Percentiles rank a stretch among this genome's conserved stretches.
phyloP scores from a whole-genome alignment of 345 rosid species.

The Tarenaya hassleriana region DNA sequence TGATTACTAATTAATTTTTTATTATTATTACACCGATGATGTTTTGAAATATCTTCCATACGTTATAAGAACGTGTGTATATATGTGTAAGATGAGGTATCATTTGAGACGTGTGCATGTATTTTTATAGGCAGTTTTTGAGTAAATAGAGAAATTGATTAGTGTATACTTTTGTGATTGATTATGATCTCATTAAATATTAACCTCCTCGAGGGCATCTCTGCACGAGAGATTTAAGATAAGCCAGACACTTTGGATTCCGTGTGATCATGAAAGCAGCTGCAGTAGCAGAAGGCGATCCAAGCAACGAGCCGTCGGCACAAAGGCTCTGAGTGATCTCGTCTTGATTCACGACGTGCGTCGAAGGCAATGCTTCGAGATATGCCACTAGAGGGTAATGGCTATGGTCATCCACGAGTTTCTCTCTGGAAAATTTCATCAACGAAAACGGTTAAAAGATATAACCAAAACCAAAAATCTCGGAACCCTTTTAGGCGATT shows the following conservation, averaged over 20 bases:
- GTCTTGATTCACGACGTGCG: constrained; percentile 21
- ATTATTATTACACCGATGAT: too few species aligned
- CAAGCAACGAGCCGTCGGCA: constrained; percentile 48
- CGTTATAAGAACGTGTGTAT: too few species aligned
- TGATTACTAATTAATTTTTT: too few species aligned
- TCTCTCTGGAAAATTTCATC: constrained; percentile 28
- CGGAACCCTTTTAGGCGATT: neutral
- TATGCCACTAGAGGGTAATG: constrained; percentile 37
- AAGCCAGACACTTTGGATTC: constrained; percentile 34
- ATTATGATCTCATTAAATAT: neutral
- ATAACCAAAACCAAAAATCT: neutral
- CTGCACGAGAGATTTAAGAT: constrained; percentile 40
- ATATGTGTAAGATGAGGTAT: too few species aligned
- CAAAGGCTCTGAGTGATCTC: constrained; percentile 21
- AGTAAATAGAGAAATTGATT: too few species aligned
- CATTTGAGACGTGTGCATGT: too few species aligned
- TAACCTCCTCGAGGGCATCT: constrained; percentile 45
- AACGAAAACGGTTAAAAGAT: neutral
- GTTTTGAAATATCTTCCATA: too few species aligned
- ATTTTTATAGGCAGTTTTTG: too few species aligned
- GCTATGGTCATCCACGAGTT: constrained; percentile 22
- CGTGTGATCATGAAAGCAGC: constrained; percentile 49
- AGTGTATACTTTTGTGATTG: neutral
- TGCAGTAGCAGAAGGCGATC: constrained; percentile 71
- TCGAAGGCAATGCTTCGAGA: constrained; percentile 39